Base-by-base conservation (phyloP, 2,329 filamentous ascomycete genomes). In the Paracoccidioides brasiliensis region DNA sequence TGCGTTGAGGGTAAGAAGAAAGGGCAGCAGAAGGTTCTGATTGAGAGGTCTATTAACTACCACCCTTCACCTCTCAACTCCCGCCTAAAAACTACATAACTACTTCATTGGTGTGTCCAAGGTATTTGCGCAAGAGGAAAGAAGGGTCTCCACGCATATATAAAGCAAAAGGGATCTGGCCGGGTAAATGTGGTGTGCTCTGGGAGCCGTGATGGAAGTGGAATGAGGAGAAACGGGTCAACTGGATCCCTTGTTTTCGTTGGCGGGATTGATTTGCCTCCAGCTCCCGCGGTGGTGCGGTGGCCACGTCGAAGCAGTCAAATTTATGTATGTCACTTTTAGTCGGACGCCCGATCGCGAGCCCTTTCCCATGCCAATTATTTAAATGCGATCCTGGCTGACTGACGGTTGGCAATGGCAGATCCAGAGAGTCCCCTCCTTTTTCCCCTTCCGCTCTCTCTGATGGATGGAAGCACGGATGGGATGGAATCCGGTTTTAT, bases 281-380 rank as follows among this genome's bases (percentile, higher is more conserved):
- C 45, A 48, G 32, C 32, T 48, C 32, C 32, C n/a, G 42, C 15
- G 15, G 42, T n/a, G 45, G 45, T 48, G 46, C 46, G 15, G 48
- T 51, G 48, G 49, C 49, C 49, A 52, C 49, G 49, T 52, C 49
- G 35, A 52, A 42, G 37, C 37, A 41, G 49, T 32, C n/a, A 49
- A 49, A 49, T 49, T 48, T 48, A 35, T n/a, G 9, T 37, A 35
- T 37, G 44, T 46, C 12, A 14, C 6, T 22, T 38, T 49, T 15
- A 37, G 46, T 49, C 28, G 33, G 28, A 28, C 32, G 15, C n/a
- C 33, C 32, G 28, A 33, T 30, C 3, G 44, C 44, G 33, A 28
- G 22, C 44, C 44, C 43, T 22, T 44, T 15, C 42, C 6, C 15
- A n/a, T 33, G 10, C 28, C 28, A 46, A 15, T 37, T 35, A 35